Evolutionary conservation across 1,139 yeast species (phyloP).

Genomic region (Kodamaea ohmeri): DNA sequence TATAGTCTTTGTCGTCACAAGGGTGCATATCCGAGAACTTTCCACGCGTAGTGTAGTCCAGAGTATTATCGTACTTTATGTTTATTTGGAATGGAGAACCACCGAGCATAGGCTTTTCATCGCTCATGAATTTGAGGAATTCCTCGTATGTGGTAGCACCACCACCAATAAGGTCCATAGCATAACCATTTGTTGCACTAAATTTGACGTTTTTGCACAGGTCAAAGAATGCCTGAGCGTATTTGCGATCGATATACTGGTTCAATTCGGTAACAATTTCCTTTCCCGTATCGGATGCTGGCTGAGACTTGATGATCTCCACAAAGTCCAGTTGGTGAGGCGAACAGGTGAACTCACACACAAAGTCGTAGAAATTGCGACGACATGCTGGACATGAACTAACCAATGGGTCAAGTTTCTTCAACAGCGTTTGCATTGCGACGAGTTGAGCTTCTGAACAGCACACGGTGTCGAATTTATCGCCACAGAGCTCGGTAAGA

Average conservation of each 20-base stretch:
- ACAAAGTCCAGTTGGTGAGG: slow-evolving; percentile 77
- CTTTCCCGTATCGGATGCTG: slow-evolving; percentile 50
- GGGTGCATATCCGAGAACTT: slow-evolving; percentile 26
- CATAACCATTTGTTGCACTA: slow-evolving; percentile 92
- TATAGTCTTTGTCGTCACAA: slow-evolving; percentile 67
- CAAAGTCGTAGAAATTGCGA: slow-evolving; percentile 77
- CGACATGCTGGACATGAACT: slow-evolving; percentile 95
- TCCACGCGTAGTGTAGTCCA: slow-evolving; percentile 4
- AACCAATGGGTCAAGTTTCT: slow-evolving; percentile 74
- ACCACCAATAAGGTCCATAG: slow-evolving; percentile 96
- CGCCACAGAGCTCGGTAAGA: slow-evolving; percentile 69
- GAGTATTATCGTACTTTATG: slow-evolving; percentile 46
- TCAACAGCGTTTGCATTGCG: slow-evolving; percentile 48
- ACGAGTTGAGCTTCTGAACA: slow-evolving; percentile 39
- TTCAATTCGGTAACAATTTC: slow-evolving; percentile 71
- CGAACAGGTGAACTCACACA: slow-evolving; percentile 90
- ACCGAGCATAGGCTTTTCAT: slow-evolving; percentile 87
- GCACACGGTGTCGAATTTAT: slow-evolving; percentile 30
- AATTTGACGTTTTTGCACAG: slow-evolving; percentile 90
- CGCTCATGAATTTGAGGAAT: slow-evolving; percentile 86
- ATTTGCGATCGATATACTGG: slow-evolving; percentile 55
- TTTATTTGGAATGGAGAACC: slow-evolving; percentile 96
- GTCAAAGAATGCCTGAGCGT: slow-evolving; percentile 67
- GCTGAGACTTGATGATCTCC: slow-evolving; percentile 55
- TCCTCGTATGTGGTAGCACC: slow-evolving; percentile 75